Conservation (phyloP, 768 basidiomycete genomes). For the Amyloporia xantha region DNA sequence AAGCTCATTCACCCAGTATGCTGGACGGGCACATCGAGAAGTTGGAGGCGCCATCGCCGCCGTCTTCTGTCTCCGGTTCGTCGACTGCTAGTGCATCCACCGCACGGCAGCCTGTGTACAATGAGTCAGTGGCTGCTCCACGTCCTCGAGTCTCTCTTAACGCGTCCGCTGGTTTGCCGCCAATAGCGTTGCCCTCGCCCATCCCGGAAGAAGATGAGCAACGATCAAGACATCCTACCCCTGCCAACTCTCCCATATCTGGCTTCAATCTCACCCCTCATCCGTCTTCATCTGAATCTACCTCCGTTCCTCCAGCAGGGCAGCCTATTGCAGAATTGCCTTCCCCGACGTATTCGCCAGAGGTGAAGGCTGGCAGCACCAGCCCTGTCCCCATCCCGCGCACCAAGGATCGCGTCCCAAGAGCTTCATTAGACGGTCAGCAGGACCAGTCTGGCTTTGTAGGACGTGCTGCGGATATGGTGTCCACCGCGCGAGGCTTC, state of each 20-base stretch:
- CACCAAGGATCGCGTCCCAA: not conserved
- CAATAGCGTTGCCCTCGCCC: slow-evolving; percentile 20
- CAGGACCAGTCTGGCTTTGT: slow-evolving; percentile 37
- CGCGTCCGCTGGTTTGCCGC: no score
- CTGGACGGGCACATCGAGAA: slow-evolving; percentile 12
- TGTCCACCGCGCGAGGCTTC: slow-evolving; percentile 73
- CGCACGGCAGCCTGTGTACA: slow-evolving; percentile 3
- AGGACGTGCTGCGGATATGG: slow-evolving; percentile 68
- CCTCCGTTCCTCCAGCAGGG: no score
- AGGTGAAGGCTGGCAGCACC: not conserved
- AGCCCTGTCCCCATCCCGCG: not conserved
- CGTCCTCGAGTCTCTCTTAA: slow-evolving; percentile 2
- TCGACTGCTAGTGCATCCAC: slow-evolving; percentile 23
- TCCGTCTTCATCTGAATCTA: slow-evolving; percentile 5
- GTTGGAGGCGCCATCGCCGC: slow-evolving; percentile 14
- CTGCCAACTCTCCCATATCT: slow-evolving; percentile 54
- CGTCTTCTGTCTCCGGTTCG: slow-evolving; percentile 21
- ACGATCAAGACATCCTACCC: slow-evolving; percentile 45
- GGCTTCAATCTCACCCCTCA: slow-evolving; percentile 11
- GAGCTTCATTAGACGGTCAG: slow-evolving; percentile 8
- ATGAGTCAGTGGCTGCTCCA: not conserved
- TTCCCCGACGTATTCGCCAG: not conserved
- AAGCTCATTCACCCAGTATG: slow-evolving; percentile 14
- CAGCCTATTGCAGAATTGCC: not conserved
- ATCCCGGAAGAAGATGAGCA: slow-evolving; percentile 33